Evolutionary conservation across 129 eudicot species (phyloP).

Genomic region (Mikania micrantha): DNA sequence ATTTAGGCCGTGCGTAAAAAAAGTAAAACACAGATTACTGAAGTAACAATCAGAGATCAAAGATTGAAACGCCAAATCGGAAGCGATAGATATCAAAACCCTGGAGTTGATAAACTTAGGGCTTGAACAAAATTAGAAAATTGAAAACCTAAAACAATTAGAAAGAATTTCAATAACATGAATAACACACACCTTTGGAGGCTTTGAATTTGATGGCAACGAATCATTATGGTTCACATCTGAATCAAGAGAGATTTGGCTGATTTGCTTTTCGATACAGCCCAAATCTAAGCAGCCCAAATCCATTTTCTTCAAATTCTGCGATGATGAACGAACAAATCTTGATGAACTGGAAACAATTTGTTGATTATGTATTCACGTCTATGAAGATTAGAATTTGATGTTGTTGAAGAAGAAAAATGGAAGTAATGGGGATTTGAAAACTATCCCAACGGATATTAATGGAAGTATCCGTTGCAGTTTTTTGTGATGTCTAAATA

Average conservation of each 20-base stretch:
- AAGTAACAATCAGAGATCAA: background rate
- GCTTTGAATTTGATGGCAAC: conserved; percentile 36
- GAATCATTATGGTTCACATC: conserved; percentile 33
- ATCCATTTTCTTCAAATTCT: conserved; percentile 40
- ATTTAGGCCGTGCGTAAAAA: background rate
- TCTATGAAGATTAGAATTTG: background rate
- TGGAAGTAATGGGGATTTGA: too few species aligned
- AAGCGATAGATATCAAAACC: background rate
- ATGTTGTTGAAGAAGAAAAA: conserved; percentile 8
- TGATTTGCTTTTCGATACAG: conserved; percentile 56
- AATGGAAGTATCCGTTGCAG: conserved; percentile 46
- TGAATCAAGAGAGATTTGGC: conserved; percentile 27
- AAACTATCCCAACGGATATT: too few species aligned
- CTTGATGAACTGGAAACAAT: background rate
- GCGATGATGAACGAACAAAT: background rate
- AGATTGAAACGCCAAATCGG: background rate
- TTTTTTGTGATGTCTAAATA: conserved; percentile 9
- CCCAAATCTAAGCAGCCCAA: conserved; percentile 81
- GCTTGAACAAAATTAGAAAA: background rate
- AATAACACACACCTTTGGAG: conserved; percentile 41
- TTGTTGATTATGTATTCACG: background rate
- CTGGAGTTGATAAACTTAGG: conserved; percentile 5
- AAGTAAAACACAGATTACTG: background rate
- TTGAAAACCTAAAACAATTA: background rate
- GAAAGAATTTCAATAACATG: background rate